Evolutionary conservation across 441 rosid genomes (phyloP).

Genomic region (Manihot esculenta): DNA sequence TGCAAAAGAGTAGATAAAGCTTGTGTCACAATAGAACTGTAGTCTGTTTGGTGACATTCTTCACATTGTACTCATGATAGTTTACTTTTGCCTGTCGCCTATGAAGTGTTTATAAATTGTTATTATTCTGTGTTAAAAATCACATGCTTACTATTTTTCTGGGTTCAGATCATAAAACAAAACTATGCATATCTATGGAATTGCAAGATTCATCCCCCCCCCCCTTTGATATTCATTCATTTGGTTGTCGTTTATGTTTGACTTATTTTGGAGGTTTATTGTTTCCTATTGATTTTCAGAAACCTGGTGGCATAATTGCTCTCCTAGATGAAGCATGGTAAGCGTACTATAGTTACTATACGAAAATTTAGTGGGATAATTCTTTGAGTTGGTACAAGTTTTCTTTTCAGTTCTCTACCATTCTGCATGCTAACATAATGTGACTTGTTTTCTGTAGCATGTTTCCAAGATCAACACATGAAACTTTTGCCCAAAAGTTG

Average conservation of each 20-base stretch:
- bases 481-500: constrained; percentile 97
- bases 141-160: neutral
- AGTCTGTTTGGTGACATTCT: neutral
- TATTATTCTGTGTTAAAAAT: neutral
- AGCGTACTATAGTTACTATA: constrained; percentile 33
- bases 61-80: neutral
- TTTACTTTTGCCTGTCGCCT: neutral
- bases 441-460: constrained; percentile 55
- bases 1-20: neutral
- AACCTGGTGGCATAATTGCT: constrained; percentile 99
- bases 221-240: no score
- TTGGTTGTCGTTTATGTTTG: no score
- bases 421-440: constrained; percentile 27
- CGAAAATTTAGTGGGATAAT: neutral
- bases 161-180: no score
- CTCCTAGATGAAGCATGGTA: constrained; percentile 99
- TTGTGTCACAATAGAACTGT: neutral
- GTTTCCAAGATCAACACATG: constrained; percentile 99
- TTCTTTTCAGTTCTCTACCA: constrained; percentile 18
- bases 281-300: constrained; percentile 54
- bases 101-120: neutral
- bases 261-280: no score
- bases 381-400: constrained; percentile 11
- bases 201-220: no score
- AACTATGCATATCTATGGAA: no score